These are phyloP conservation scores for Pachyrhizus erosus DNA, from an alignment of 306 rosid genomes.

Conservation along the genomic window DNA sequence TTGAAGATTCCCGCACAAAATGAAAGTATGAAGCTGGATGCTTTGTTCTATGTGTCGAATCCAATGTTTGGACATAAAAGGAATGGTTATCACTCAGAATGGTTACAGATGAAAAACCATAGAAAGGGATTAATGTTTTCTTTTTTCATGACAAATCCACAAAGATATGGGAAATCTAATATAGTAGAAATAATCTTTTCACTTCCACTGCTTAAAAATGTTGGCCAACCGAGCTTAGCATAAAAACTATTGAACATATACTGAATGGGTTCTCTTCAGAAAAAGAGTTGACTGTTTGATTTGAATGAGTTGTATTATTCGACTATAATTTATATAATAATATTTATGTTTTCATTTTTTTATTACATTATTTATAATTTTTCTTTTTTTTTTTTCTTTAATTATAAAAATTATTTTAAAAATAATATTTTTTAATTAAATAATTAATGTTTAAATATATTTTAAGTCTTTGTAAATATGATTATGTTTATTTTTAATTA, in stretches of 20 bases:
- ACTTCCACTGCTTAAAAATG: conserved; percentile 36
- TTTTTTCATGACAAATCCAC: conserved; percentile 44
- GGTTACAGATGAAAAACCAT: conserved; percentile 10
- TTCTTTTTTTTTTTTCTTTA: no score
- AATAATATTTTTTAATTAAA: no score
- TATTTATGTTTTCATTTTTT: no score
- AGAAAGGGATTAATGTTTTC: neutral
- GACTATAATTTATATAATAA: no score
- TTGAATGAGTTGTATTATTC: no score
- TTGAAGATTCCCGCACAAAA: neutral
- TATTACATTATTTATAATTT: no score
- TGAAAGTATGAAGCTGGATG: conserved; percentile 14
- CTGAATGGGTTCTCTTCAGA: conserved; percentile 38
- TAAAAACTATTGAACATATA: neutral
- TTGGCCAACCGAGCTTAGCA: conserved; percentile 27
- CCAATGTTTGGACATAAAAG: no score
- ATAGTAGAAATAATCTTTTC: conserved; percentile 22
- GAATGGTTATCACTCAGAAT: neutral
- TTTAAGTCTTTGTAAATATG: no score
- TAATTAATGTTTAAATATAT: no score
- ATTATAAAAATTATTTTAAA: no score
- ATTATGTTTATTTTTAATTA: no score
- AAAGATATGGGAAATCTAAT: conserved; percentile 37
- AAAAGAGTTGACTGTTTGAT: neutral
- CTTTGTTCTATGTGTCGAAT: conserved; percentile 26